phyloP scores from a whole-genome alignment of 148 eudicot species.

The Chenopodium berlandieri region DNA sequence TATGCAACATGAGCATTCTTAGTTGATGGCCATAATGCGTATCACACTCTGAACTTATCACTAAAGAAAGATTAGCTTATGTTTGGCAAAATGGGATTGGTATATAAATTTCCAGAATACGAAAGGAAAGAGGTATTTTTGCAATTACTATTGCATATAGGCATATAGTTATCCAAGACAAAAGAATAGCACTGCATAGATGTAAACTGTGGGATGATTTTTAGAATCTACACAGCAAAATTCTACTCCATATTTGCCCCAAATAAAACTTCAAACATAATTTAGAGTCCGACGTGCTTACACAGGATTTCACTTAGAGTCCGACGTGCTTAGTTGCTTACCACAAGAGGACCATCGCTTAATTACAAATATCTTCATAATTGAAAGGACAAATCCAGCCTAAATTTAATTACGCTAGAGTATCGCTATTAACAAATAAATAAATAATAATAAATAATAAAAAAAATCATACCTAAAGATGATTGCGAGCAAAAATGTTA shows the following conservation, averaged over 20 bases:
- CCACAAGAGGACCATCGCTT: neutral
- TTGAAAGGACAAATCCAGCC: neutral
- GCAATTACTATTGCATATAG: too few species aligned
- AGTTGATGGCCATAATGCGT: neutral
- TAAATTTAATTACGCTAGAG: neutral
- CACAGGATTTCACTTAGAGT: too few species aligned
- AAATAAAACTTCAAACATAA: too few species aligned
- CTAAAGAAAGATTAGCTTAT: neutral
- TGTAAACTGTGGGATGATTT: too few species aligned
- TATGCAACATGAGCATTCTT: neutral
- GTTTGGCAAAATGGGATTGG: neutral
- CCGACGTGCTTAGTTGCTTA: neutral
- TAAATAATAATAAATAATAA: neutral
- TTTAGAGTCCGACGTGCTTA: neutral
- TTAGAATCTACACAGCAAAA: too few species aligned
- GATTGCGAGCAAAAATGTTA: conserved; percentile 72
- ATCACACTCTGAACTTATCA: neutral
- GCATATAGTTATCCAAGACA: too few species aligned
- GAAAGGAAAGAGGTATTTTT: neutral
- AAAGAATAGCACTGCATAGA: too few species aligned
- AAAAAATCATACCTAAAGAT: conserved; percentile 46
- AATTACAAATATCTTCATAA: neutral
- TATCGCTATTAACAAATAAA: neutral
- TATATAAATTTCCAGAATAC: neutral
- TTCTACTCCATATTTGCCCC: too few species aligned